Evolutionary conservation across 768 basidiomycete species (phyloP), one percentile per base, ranked within the genome.

Genomic region (Ephemerocybe angulata): DNA sequence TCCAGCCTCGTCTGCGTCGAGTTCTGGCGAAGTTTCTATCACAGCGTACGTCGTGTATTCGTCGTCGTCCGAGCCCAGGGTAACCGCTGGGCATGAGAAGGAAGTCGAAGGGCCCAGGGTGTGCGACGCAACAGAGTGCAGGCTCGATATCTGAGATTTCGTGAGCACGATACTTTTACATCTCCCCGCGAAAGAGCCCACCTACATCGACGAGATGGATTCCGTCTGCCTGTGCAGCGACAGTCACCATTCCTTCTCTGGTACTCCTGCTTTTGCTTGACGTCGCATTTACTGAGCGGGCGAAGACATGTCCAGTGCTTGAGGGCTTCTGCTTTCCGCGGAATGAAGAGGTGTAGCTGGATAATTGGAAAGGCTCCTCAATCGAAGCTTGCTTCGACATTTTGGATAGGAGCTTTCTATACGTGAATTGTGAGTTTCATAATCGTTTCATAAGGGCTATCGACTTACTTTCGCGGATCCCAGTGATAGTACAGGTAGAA

Each of bases 201-300:
- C 67, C 55, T 48, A 90, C 89, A 66, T 91, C 86, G 55, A 88
- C 67, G 42, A 92, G 65, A 69, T 91, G 88, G 35, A 91, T 72
- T 28, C 90, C 90, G 53, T 92, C 88, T 58, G 78, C 80, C 57
- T 90, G 87, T 12, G 77, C 85, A 13, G 87, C 79, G 52, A 88
- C 76, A 1, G 87, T 87, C 38, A 80, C 84, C 73, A 78, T 79
- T 25, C 83, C 80, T 35, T 86, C 83, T 40, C 70, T 64, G 42
- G 65, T 73, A 46, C 33, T 33, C 29, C 51, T 58, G 31, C 37
- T 54, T 30, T 50, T 50, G 29, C 46, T 30, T 27, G 25, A 30
- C 46, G 30, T 47, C 24, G 17, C 25, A 38, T 8, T 52, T 51
- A 29, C 44, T 53, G 29, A 55, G 58, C 49, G 60, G 54, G 40